These are phyloP conservation scores for Cenchrus purpureus DNA, from an alignment of 176 grass and related monocot genomes.

Conservation along the genomic window DNA sequence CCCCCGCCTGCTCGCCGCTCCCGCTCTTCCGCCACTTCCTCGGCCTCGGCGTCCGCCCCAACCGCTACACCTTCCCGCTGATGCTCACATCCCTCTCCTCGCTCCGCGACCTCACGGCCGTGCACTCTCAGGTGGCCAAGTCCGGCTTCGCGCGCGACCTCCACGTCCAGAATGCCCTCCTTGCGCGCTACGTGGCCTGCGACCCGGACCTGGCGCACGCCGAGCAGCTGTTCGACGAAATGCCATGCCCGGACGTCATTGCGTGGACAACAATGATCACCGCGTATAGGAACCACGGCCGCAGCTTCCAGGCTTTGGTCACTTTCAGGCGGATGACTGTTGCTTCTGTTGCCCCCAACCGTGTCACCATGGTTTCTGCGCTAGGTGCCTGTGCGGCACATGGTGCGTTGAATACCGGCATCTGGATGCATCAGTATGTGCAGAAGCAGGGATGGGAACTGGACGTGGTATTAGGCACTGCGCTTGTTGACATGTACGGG, in stretches of 20 bases:
- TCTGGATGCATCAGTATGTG: conserved; percentile 68
- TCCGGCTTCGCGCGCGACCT: conserved; percentile 54
- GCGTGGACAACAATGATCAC: conserved; percentile 62
- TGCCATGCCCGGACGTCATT: conserved; percentile 44
- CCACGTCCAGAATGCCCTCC: conserved; percentile 60
- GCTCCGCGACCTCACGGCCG: conserved; percentile 33
- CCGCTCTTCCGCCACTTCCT: conserved; percentile 59
- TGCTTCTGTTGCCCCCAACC: conserved; percentile 58
- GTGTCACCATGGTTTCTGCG: conserved; percentile 69
- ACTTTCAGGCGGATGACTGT: conserved; percentile 52
- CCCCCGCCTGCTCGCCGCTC: conserved; percentile 46
- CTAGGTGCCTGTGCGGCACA: conserved; percentile 45
- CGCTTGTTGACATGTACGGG: conserved; percentile 71
- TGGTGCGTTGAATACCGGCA: conserved; percentile 46
- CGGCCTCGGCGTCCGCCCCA: conserved; percentile 60
- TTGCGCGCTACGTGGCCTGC: conserved; percentile 42
- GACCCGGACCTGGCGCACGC: conserved; percentile 22
- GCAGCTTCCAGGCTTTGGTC: conserved; percentile 40
- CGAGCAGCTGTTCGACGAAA: conserved; percentile 69
- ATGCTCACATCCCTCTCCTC: conserved; percentile 62
- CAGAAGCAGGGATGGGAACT: conserved; percentile 55
- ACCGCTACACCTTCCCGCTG: conserved; percentile 66
- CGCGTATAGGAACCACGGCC: conserved; percentile 38
- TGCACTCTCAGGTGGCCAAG: conserved; percentile 54
- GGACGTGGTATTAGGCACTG: conserved; percentile 64